These are phyloP conservation scores for Rhodotorula sp. DNA, from an alignment of 1,284 basidiomycete species.

Conservation along the genomic window DNA sequence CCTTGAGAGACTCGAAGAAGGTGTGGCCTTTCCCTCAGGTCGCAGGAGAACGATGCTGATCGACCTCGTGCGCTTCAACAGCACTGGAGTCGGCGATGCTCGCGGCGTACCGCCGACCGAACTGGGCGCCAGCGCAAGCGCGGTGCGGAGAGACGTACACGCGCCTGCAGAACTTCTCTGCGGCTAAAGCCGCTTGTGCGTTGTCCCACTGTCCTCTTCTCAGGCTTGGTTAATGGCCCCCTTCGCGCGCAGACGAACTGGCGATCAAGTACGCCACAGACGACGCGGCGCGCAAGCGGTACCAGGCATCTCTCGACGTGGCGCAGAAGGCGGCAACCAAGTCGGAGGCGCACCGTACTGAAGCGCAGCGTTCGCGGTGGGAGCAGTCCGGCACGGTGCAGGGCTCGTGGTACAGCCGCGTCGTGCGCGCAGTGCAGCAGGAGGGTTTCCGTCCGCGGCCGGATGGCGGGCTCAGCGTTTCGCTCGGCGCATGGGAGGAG, in stretches of 20 bases:
- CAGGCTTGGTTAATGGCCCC: background rate
- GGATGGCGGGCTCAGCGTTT: background rate
- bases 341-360: background rate
- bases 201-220: background rate
- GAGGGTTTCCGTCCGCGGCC: background rate
- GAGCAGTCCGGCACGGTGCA: too few relatives aligned
- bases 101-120: background rate
- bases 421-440: background rate
- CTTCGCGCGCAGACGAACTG: background rate
- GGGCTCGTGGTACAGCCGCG: background rate
- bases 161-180: background rate
- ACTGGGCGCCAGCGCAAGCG: background rate
- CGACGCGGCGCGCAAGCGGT: background rate
- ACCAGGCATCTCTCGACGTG: too few relatives aligned
- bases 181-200: background rate
- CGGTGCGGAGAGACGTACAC: background rate
- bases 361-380: too few relatives aligned
- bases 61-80: background rate
- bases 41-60: background rate
- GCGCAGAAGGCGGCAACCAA: too few relatives aligned
- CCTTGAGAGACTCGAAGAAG: background rate
- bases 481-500: background rate
- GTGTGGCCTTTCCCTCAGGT: background rate
- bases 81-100: background rate
- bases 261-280: conserved; percentile 10